Conservation (phyloP, 2,329 filamentous ascomycete species). For the Aspergillus melleus region DNA sequence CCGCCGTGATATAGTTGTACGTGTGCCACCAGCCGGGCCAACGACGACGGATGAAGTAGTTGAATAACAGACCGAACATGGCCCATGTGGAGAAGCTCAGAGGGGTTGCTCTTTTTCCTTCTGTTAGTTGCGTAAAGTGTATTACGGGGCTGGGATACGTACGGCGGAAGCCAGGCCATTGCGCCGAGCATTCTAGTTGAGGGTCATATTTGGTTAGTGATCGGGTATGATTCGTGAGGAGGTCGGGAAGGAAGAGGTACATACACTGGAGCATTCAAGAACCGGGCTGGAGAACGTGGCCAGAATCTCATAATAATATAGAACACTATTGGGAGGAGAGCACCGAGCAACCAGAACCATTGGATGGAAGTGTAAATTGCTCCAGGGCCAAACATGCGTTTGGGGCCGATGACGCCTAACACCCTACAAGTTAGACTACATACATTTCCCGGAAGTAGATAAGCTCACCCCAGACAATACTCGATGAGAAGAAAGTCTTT, state of each 20-base stretch:
- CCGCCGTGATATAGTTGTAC: constrained; percentile 75
- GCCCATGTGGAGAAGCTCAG: constrained; percentile 73
- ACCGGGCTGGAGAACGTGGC: constrained; percentile 62
- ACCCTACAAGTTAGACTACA: constrained; percentile 61
- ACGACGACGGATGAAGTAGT: constrained; percentile 64
- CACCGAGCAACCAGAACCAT: constrained; percentile 71
- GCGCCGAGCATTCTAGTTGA: constrained; percentile 59
- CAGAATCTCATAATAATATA: constrained; percentile 62
- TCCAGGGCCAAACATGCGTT: constrained; percentile 65
- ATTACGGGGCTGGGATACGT: constrained; percentile 25
- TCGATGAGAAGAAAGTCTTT: background rate
- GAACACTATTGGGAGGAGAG: constrained; percentile 61
- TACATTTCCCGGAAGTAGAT: constrained; percentile 53
- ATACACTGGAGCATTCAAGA: constrained; percentile 63
- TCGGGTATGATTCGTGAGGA: background rate
- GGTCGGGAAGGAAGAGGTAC: background rate
- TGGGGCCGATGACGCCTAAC: constrained; percentile 72
- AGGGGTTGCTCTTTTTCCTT: constrained; percentile 59
- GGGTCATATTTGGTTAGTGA: background rate
- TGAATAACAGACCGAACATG: constrained; percentile 66
- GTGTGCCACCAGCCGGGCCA: constrained; percentile 73
- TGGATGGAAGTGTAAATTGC: constrained; percentile 65
- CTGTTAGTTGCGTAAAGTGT: background rate
- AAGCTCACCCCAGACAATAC: background rate
- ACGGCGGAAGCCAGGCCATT: constrained; percentile 59